These are phyloP conservation scores for Xerophyta viscosa DNA, from an alignment of 106 monocot genomes.

Conservation along the genomic window DNA sequence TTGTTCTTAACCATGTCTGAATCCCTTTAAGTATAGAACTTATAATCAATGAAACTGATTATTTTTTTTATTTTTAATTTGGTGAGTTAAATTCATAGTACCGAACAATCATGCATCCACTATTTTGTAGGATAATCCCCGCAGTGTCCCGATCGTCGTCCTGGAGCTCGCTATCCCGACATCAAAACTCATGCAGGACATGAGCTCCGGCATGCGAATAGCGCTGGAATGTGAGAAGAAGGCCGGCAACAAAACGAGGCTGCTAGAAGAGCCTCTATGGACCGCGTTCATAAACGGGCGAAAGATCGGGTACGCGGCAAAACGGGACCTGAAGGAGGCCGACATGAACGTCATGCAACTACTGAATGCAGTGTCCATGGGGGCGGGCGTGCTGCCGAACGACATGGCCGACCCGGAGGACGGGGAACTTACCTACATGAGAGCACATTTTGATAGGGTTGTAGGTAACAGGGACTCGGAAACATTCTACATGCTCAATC, in stretches of 20 bases:
- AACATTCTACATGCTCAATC: slow-evolving; percentile 55
- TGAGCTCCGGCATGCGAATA: slow-evolving; percentile 31
- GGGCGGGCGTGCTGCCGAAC: slow-evolving; percentile 44
- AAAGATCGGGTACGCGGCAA: slow-evolving; percentile 28
- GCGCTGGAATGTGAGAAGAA: slow-evolving; percentile 59
- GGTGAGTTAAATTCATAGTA: too few species aligned
- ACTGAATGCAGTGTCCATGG: slow-evolving; percentile 41
- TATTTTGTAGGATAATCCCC: slow-evolving; percentile 17
- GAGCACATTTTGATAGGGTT: slow-evolving; percentile 35
- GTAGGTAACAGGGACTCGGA: slow-evolving; percentile 45
- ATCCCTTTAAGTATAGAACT: too few species aligned
- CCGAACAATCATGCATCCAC: too few species aligned
- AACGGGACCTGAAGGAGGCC: slow-evolving; percentile 25
- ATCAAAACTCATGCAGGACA: slow-evolving; percentile 39
- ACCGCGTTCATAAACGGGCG: slow-evolving; percentile 37
- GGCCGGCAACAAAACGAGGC: slow-evolving; percentile 11
- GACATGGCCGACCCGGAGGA: slow-evolving; percentile 9
- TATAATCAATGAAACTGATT: too few species aligned
- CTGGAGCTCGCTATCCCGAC: slow-evolving; percentile 46
- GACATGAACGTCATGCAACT: slow-evolving; percentile 40
- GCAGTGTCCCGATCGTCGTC: slow-evolving; percentile 21
- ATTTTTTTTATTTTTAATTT: too few species aligned
- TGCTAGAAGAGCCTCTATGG: slow-evolving; percentile 46
- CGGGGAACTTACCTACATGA: slow-evolving; percentile 52
- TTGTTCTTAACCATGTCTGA: too few species aligned